Conservation (phyloP, 495 filamentous ascomycete species). For the Bathelium albidoporum region DNA sequence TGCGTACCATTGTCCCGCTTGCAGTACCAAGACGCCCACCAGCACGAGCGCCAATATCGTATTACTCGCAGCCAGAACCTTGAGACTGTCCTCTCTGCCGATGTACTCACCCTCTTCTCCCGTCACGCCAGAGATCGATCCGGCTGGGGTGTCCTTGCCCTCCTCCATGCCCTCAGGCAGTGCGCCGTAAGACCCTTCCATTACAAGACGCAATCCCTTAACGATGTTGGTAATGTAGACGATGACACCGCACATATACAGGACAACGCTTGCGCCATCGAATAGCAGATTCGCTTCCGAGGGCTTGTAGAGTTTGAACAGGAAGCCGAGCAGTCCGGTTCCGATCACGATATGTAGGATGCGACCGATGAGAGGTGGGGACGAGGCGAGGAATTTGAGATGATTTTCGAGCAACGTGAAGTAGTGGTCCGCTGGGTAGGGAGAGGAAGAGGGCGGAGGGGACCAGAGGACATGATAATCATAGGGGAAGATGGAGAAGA, state of each 20-base stretch:
- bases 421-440: conserved; percentile 34
- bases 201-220: conserved; percentile 76
- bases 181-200: conserved; percentile 38
- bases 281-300: conserved; percentile 91
- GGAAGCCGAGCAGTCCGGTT: conserved; percentile 78
- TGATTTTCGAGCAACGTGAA: conserved; percentile 75
- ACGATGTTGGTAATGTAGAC: conserved; percentile 93
- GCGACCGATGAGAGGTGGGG: conserved; percentile 81
- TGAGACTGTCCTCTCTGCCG: conserved; percentile 72
- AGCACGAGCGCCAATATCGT: conserved; percentile 88
- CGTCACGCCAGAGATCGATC: not conserved
- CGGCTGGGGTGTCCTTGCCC: not conserved
- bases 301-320: conserved; percentile 86
- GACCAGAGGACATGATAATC: conserved; percentile 97
- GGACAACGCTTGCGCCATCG: conserved; percentile 79
- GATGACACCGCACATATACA: conserved; percentile 83
- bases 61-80: conserved; percentile 89
- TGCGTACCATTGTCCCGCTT: conserved; percentile 98
- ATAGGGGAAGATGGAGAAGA: conserved; percentile 95
- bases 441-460: conserved; percentile 33
- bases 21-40: conserved; percentile 80
- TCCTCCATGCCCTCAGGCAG: conserved; percentile 34
- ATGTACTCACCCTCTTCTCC: conserved; percentile 40
- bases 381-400: conserved; percentile 72
- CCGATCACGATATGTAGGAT: conserved; percentile 88